A percentile compares a stretch with the other conserved stretches of the same genome.
Conservation (phyloP, 2,329 filamentous ascomycete species). For the Exophiala oligosperma region DNA sequence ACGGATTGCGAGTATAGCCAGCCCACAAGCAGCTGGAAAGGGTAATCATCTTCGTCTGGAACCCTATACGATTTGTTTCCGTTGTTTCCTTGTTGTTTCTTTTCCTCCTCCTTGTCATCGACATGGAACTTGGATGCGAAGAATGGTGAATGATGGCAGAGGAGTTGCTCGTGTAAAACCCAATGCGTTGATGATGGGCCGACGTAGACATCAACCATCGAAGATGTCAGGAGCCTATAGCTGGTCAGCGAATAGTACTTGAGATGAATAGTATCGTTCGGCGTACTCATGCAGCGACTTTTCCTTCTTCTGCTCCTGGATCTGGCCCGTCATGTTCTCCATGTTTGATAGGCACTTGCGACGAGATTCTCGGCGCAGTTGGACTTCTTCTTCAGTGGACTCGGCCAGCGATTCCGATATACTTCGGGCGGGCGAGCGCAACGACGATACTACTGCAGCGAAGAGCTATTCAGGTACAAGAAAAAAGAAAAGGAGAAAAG, state of each 20-base stretch:
- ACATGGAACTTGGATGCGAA: constrained; percentile 54
- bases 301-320: constrained; percentile 30
- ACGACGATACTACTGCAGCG: not conserved
- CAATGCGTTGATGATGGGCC: constrained; percentile 55
- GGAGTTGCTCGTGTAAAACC: constrained; percentile 57
- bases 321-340: constrained; percentile 22
- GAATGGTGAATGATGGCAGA: constrained; percentile 55
- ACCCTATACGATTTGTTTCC: constrained; percentile 45
- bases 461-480: not conserved
- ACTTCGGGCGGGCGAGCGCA: not conserved
- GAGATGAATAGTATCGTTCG: not conserved
- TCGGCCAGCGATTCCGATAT: not conserved
- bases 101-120: constrained; percentile 36
- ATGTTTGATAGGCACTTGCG: constrained; percentile 9
- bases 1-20: constrained; percentile 55
- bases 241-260: not conserved
- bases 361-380: not conserved
- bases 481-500: constrained; percentile 1
- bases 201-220: constrained; percentile 59
- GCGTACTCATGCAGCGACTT: constrained; percentile 46
- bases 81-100: constrained; percentile 28
- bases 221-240: constrained; percentile 52
- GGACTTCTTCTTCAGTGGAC: not conserved
- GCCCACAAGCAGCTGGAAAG: constrained; percentile 54
- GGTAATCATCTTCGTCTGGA: constrained; percentile 52